A percentile compares a stretch with the other conserved stretches of the same genome.
Conservation (phyloP, 2,329 filamentous ascomycete species). For the Pseudogymnoascus sp. region DNA sequence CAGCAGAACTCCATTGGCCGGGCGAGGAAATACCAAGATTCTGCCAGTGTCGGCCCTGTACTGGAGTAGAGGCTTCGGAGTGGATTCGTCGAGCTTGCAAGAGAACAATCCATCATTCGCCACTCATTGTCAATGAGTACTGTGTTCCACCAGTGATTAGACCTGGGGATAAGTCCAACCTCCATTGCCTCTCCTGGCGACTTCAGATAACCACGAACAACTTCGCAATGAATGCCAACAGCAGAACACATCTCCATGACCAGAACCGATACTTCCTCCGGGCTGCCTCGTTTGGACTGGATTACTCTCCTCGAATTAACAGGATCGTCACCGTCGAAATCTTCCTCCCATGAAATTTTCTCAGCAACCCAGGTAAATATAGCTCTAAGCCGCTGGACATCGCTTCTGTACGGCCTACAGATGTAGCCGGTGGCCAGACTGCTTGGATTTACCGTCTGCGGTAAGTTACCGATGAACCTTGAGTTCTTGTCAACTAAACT, state of each 20-base stretch:
- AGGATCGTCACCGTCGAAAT: constrained; percentile 63
- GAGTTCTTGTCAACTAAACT: constrained; percentile 91
- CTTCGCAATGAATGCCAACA: constrained; percentile 77
- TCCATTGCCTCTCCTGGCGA: constrained; percentile 76
- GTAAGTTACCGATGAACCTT: constrained; percentile 76
- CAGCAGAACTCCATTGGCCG: constrained; percentile 86
- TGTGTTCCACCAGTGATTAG: constrained; percentile 98
- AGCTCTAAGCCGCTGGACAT: constrained; percentile 82
- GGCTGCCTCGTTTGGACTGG: constrained; percentile 71
- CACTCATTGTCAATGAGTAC: constrained; percentile 90
- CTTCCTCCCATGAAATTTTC: constrained; percentile 90
- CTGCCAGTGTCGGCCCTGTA: constrained; percentile 58
- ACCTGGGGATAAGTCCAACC: constrained; percentile 67
- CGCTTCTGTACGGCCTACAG: constrained; percentile 86
- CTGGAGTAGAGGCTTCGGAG: constrained; percentile 69
- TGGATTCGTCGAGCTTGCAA: constrained; percentile 86
- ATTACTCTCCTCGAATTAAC: constrained; percentile 77
- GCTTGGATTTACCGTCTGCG: constrained; percentile 70
- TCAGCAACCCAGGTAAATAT: constrained; percentile 99
- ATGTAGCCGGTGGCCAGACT: constrained; percentile 84
- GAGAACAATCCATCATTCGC: constrained; percentile 90
- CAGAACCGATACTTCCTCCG: constrained; percentile 80
- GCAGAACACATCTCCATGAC: constrained; percentile 91
- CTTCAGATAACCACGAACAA: constrained; percentile 86
- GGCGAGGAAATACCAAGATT: constrained; percentile 89